Percentiles rank a stretch among this genome's conserved stretches.
Evolutionary conservation across 2,329 filamentous ascomycete species (phyloP).

Genomic region (Teratosphaeria epicoccoides): DNA sequence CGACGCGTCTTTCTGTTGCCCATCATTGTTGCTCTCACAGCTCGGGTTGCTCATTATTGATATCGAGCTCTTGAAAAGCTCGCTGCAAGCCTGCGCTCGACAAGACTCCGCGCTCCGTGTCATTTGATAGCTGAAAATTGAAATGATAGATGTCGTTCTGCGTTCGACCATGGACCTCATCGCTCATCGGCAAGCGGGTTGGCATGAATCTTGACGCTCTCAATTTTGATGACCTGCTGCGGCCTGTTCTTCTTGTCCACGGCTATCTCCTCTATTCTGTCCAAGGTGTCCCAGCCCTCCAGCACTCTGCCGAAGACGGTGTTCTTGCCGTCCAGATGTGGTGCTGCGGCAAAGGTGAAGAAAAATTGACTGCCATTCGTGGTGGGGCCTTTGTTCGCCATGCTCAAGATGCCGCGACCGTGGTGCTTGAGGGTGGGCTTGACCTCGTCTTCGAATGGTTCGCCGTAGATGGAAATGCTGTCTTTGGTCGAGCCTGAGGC

Average conservation of each 20-base stretch:
- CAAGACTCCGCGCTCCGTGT: not conserved
- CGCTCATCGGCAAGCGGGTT: conserved; percentile 56
- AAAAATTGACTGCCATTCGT: conserved; percentile 92
- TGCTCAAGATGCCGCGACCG: conserved; percentile 79
- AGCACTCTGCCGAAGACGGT: conserved; percentile 70
- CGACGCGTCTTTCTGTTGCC: too few species aligned
- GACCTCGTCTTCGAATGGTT: conserved; percentile 70
- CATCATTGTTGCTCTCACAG: too few species aligned
- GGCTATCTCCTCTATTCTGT: conserved; percentile 58
- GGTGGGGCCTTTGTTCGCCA: conserved; percentile 90
- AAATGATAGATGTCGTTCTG: not conserved
- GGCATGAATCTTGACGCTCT: conserved; percentile 63
- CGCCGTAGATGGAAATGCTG: conserved; percentile 59
- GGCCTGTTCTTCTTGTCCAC: conserved; percentile 72
- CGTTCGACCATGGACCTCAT: conserved; percentile 9
- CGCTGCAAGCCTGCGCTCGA: too few species aligned
- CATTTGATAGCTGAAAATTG: not conserved
- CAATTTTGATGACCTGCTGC: conserved; percentile 54
- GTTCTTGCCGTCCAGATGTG: conserved; percentile 74
- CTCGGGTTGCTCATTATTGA: too few species aligned
- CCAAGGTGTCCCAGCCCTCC: conserved; percentile 49
- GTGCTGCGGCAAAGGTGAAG: conserved; percentile 63
- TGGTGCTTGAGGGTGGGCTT: conserved; percentile 70
- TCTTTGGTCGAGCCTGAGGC: conserved; percentile 30
- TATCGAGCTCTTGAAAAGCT: too few species aligned